A percentile compares a stretch with the other conserved stretches of the same genome.
Evolutionary conservation across 2,329 filamentous ascomycete genomes (phyloP).

Genomic region (Coniochaeta sp.): DNA sequence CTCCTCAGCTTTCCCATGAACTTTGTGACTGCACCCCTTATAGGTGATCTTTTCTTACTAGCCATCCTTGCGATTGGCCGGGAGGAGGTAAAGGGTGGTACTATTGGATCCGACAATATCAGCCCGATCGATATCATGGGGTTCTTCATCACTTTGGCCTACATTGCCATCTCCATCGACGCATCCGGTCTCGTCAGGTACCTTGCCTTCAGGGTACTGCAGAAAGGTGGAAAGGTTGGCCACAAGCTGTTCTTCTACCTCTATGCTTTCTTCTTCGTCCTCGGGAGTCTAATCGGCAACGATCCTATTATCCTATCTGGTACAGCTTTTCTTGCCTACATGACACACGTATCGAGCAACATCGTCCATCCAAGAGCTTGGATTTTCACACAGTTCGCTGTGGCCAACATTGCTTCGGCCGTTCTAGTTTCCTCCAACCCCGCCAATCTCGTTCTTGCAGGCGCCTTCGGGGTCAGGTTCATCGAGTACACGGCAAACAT

Average conservation of each 20-base stretch:
- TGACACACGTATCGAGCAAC: slow-evolving; percentile 68
- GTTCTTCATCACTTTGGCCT: slow-evolving; percentile 67
- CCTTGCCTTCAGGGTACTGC: slow-evolving; percentile 62
- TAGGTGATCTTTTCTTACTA: slow-evolving; percentile 64
- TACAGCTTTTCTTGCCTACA: slow-evolving; percentile 68
- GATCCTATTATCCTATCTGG: slow-evolving; percentile 70
- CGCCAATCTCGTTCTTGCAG: slow-evolving; percentile 66
- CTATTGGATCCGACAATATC: slow-evolving; percentile 57
- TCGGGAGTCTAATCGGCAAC: slow-evolving; percentile 65
- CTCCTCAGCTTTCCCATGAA: slow-evolving; percentile 56
- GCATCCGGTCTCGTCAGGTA: slow-evolving; percentile 66
- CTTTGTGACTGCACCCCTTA: slow-evolving; percentile 62
- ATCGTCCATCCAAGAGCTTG: slow-evolving; percentile 64
- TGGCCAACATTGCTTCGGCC: slow-evolving; percentile 67
- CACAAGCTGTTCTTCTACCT: slow-evolving; percentile 65
- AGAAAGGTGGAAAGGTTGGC: slow-evolving; percentile 59
- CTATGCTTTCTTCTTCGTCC: slow-evolving; percentile 61
- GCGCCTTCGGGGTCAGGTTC: slow-evolving; percentile 65
- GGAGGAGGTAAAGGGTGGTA: slow-evolving; percentile 61
- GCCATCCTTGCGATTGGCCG: slow-evolving; percentile 61
- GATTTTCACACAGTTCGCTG: slow-evolving; percentile 65
- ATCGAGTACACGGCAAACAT: slow-evolving; percentile 71
- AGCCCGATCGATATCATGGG: slow-evolving; percentile 65
- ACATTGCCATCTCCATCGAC: slow-evolving; percentile 72
- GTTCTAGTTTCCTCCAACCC: slow-evolving; percentile 73